These are phyloP conservation scores for Metarhizium humberi DNA, from an alignment of 2,329 filamentous ascomycete species.

Conservation along the genomic window DNA sequence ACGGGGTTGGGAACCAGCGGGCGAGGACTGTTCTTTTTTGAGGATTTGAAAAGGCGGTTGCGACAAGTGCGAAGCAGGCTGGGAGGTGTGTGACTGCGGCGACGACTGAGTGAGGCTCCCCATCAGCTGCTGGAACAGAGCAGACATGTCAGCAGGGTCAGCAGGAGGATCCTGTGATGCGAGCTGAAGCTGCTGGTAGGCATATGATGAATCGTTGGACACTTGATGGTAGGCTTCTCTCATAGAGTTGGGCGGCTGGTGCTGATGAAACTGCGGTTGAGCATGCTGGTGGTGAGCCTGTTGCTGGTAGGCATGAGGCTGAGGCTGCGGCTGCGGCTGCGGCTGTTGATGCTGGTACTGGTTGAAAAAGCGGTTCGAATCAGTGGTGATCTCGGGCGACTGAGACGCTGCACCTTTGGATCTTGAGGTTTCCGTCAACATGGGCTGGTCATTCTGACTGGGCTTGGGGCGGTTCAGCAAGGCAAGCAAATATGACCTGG, in stretches of 20 bases:
- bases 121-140: slow-evolving; percentile 28
- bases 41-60: slow-evolving; percentile 37
- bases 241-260: slow-evolving; percentile 16
- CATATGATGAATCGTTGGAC: slow-evolving; percentile 9
- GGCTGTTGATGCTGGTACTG: slow-evolving; percentile 19
- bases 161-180: slow-evolving; percentile 27
- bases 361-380: slow-evolving; percentile 18
- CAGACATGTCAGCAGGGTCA: slow-evolving; percentile 24
- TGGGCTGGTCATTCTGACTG: slow-evolving; percentile 43
- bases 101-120: slow-evolving; percentile 29
- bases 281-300: slow-evolving; percentile 12
- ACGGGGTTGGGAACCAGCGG: slow-evolving; percentile 27
- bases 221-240: slow-evolving; percentile 13
- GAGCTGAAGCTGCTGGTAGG: neutral
- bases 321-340: slow-evolving; percentile 9
- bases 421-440: slow-evolving; percentile 32
- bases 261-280: slow-evolving; percentile 13
- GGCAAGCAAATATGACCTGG: slow-evolving; percentile 77
- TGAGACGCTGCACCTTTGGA: slow-evolving; percentile 36
- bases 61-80: slow-evolving; percentile 18
- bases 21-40: slow-evolving; percentile 37
- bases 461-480: slow-evolving; percentile 74
- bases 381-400: slow-evolving; percentile 23
- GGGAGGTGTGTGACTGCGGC: slow-evolving; percentile 30
- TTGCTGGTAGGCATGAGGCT: slow-evolving; percentile 15